Percentiles rank a stretch among this genome's conserved stretches.
Evolutionary conservation across 2,329 filamentous ascomycete species (phyloP).

Genomic region (Hypoxylon sp.): DNA sequence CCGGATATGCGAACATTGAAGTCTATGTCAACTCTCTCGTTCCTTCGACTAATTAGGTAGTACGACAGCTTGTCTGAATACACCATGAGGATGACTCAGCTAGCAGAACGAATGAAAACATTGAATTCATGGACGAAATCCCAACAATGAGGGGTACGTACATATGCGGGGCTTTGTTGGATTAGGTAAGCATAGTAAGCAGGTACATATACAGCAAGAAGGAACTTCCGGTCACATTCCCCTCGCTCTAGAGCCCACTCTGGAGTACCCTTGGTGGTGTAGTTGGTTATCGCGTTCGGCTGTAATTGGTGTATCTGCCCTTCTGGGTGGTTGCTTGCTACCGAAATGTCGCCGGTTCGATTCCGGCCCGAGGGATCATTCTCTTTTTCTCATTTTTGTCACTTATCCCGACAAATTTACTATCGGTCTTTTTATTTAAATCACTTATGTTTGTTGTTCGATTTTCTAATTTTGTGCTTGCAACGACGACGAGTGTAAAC

Average conservation of each 20-base stretch:
- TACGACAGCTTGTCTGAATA: background rate
- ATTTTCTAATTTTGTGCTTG: no score
- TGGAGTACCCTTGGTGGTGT: constrained; percentile 42
- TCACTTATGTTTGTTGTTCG: no score
- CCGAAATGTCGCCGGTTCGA: constrained; percentile 47
- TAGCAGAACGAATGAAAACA: no score
- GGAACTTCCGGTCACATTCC: background rate
- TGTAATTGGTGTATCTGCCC: constrained; percentile 37
- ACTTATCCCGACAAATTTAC: background rate
- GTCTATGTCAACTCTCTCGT: constrained; percentile 66
- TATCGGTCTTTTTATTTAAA: background rate
- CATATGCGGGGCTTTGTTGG: background rate
- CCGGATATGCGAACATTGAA: constrained; percentile 64
- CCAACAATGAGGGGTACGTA: background rate
- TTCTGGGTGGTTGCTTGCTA: constrained; percentile 27
- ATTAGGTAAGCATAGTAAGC: background rate
- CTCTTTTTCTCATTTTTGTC: constrained; percentile 23
- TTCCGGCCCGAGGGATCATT: constrained; percentile 46
- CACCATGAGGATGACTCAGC: background rate
- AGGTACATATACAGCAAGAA: background rate
- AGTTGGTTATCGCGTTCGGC: constrained; percentile 48
- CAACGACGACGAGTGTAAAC: no score
- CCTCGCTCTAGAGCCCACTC: constrained; percentile 37
- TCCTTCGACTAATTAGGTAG: constrained; percentile 31
- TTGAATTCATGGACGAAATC: no score